phyloP scores from a whole-genome alignment of 805 yeast genomes.

The Peterozyma toletana region DNA sequence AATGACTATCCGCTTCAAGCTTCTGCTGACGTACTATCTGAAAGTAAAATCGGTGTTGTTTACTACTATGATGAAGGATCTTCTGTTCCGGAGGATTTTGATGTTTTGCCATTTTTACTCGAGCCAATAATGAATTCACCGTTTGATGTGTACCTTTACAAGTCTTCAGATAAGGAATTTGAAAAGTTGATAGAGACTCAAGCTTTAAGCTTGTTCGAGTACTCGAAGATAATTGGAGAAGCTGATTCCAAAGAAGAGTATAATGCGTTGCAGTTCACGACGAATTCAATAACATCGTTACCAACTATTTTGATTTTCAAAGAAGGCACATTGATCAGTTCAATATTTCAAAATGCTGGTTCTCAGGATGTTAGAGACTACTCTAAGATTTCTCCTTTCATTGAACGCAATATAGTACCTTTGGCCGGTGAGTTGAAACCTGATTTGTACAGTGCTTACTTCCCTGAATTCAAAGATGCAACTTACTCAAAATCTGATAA shows the following conservation, averaged over 20 bases:
- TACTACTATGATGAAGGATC: constrained; percentile 45
- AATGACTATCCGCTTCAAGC: constrained; percentile 10
- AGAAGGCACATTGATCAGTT: constrained; percentile 45
- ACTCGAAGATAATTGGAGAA: constrained; percentile 31
- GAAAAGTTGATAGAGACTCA: constrained; percentile 33
- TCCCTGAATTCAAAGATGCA: constrained; percentile 20
- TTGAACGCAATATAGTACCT: constrained; percentile 43
- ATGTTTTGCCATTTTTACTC: constrained; percentile 50
- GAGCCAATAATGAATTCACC: constrained; percentile 56
- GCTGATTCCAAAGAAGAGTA: constrained; percentile 24
- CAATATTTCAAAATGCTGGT: constrained; percentile 52
- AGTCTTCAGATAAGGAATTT: constrained; percentile 37
- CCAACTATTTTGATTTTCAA: constrained; percentile 61
- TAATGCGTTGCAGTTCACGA: constrained; percentile 37
- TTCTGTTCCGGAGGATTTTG: constrained; percentile 53
- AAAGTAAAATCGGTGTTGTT: constrained; percentile 43
- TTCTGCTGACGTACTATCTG: constrained; percentile 18
- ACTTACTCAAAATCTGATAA: constrained; percentile 28
- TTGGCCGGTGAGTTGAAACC: constrained; percentile 45
- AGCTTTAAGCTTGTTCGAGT: constrained; percentile 30
- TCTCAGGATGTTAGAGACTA: constrained; percentile 55
- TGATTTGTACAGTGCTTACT: constrained; percentile 24
- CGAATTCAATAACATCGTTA: constrained; percentile 47
- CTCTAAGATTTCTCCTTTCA: constrained; percentile 40
- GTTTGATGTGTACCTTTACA: constrained; percentile 44